These are phyloP conservation scores for Hyaloperonospora brassicae DNA, from an alignment of 352 stramenopile species.

Conservation along the genomic window DNA sequence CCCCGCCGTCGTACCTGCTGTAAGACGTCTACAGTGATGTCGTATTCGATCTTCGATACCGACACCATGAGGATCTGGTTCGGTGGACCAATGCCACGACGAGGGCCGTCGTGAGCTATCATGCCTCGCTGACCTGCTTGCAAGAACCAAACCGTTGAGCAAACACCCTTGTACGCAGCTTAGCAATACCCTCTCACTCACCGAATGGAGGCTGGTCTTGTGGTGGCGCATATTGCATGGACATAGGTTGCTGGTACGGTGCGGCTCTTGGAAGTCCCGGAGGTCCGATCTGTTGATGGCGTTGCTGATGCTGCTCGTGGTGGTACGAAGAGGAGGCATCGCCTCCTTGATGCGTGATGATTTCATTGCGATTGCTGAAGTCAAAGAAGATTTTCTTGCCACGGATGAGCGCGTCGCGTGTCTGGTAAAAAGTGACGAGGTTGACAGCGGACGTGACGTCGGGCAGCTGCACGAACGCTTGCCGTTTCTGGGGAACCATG, in stretches of 20 bases:
- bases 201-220: slow-evolving; percentile 15
- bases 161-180: no score
- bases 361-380: slow-evolving; percentile 59
- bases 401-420: slow-evolving; percentile 62
- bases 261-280: slow-evolving; percentile 11
- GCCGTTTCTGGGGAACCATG: slow-evolving; percentile 62
- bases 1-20: slow-evolving; percentile 40
- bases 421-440: slow-evolving; percentile 73
- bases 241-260: slow-evolving; percentile 19
- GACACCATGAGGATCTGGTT: slow-evolving; percentile 77
- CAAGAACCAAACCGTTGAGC: slow-evolving; percentile 3
- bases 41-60: slow-evolving; percentile 78
- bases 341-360: slow-evolving; percentile 32
- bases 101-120: slow-evolving; percentile 16
- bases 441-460: slow-evolving; percentile 56
- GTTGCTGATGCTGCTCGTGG: no score
- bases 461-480: slow-evolving; percentile 75
- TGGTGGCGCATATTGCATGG: slow-evolving; percentile 17
- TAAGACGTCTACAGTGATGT: slow-evolving; percentile 71
- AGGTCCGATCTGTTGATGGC: slow-evolving; percentile 21
- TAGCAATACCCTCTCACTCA: background rate
- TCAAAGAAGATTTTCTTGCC: slow-evolving; percentile 78
- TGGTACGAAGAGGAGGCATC: slow-evolving; percentile 19
- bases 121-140: slow-evolving; percentile 17
- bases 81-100: slow-evolving; percentile 31